phyloP scores from a whole-genome alignment of 148 eudicot species.

The Rhododendron ovatum region DNA sequence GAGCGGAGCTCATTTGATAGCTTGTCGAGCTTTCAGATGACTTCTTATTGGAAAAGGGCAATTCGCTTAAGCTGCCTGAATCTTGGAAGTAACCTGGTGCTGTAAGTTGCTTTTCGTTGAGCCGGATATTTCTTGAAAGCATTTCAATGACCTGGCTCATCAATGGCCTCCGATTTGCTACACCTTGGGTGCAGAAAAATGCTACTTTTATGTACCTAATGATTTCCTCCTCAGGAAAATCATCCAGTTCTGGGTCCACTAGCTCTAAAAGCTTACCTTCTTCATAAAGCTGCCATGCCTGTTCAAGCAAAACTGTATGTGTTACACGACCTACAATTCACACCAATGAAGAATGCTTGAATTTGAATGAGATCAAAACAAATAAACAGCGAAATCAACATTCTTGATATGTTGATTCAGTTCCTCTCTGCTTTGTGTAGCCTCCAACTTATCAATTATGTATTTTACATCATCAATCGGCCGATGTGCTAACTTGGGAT shows the following conservation, averaged over 20 bases:
- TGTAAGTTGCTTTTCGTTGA: conserved; percentile 63
- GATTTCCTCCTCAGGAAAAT: conserved; percentile 54
- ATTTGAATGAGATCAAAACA: background rate
- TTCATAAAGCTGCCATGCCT: conserved; percentile 87
- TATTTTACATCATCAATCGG: background rate
- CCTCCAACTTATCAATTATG: background rate
- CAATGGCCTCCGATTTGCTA: conserved; percentile 70
- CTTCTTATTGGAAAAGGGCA: conserved; percentile 28
- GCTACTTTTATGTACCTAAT: conserved; percentile 71
- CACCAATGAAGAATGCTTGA: background rate
- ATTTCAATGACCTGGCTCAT: conserved; percentile 87
- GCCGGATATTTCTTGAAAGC: conserved; percentile 54
- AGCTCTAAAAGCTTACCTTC: conserved; percentile 67
- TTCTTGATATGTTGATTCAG: background rate
- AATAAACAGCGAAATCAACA: background rate
- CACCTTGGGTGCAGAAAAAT: conserved; percentile 81
- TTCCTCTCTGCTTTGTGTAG: background rate
- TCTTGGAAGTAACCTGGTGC: conserved; percentile 71
- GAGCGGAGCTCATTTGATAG: conserved; percentile 57
- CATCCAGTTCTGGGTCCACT: conserved; percentile 64
- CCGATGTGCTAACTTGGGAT: background rate
- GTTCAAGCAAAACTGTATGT: background rate
- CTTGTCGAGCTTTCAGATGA: conserved; percentile 37
- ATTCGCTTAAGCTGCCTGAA: conserved; percentile 16
- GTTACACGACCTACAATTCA: background rate